phyloP scores from a whole-genome alignment of 169 alveolate species.

The Besnoitia besnoiti region DNA sequence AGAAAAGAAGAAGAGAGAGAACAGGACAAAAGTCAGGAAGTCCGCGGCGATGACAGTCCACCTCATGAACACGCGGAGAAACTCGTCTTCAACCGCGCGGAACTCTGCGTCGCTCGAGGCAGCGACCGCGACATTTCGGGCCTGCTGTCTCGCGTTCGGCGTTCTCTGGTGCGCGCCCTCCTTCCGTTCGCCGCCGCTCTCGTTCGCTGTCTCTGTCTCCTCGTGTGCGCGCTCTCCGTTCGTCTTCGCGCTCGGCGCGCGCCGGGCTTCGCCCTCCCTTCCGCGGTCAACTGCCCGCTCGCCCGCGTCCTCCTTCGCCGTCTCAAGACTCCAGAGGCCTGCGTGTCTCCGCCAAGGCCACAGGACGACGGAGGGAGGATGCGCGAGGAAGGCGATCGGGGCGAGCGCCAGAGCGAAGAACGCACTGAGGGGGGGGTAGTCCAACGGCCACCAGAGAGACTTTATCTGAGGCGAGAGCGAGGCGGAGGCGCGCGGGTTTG shows the following conservation, averaged over 20 bases:
- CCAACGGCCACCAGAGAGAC: conserved; percentile 88
- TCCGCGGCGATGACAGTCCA: conserved; percentile 84
- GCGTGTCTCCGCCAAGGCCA: conserved; percentile 75
- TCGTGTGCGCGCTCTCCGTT: background rate
- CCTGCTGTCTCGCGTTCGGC: background rate
- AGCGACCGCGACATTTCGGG: conserved; percentile 76
- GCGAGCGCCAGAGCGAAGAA: conserved; percentile 44
- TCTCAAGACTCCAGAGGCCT: conserved; percentile 68
- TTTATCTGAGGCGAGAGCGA: background rate
- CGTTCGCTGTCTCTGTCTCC: background rate
- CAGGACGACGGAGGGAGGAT: background rate
- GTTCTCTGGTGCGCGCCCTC: background rate
- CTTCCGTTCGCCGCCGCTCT: background rate
- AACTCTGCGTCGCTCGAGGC: conserved; percentile 75
- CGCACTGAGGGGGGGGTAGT: conserved; percentile 93
- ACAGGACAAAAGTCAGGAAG: conserved; percentile 38
- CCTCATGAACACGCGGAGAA: conserved; percentile 87
- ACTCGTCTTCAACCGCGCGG: conserved; percentile 83
- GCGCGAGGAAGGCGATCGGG: background rate
- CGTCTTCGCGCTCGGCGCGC: background rate
- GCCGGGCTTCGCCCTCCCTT: background rate
- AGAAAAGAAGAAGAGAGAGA: conserved; percentile 36
- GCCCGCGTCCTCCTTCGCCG: background rate
- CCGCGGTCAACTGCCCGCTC: background rate
- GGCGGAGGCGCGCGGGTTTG: too few relatives aligned